These are phyloP conservation scores for Elsinoe necatrix DNA, from an alignment of 2,329 filamentous ascomycete genomes.

Conservation along the genomic window DNA sequence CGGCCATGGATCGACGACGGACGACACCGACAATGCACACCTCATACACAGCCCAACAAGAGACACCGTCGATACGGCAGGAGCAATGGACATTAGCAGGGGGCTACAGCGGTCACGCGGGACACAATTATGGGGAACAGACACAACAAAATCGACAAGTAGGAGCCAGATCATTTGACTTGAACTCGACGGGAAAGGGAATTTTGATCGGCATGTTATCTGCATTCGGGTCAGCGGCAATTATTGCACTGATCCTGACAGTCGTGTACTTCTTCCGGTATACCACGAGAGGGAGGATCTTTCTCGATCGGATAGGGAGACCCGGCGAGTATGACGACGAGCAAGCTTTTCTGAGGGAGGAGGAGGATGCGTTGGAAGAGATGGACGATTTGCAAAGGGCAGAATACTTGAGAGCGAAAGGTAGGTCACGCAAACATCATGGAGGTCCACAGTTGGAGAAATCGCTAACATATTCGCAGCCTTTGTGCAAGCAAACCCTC, in stretches of 20 bases:
- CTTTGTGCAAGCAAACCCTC: conserved; percentile 87
- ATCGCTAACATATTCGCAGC: conserved; percentile 47
- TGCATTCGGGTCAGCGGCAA: conserved; percentile 80
- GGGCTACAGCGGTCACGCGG: not conserved
- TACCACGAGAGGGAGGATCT: conserved; percentile 77
- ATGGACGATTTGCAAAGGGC: conserved; percentile 91
- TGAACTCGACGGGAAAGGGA: conserved; percentile 56
- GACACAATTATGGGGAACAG: not conserved
- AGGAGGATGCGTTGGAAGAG: conserved; percentile 84
- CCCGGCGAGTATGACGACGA: conserved; percentile 98
- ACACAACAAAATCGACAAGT: not conserved
- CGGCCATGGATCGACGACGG: not conserved
- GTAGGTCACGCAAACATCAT: conserved; percentile 42
- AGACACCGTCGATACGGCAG: conserved; percentile 11
- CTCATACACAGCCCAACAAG: conserved; percentile 11
- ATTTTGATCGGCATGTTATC: conserved; percentile 92
- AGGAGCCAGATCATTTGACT: not conserved
- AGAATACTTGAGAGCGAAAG: conserved; percentile 92
- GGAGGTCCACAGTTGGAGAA: not conserved
- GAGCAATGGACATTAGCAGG: conserved; percentile 15
- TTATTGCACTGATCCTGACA: conserved; percentile 70
- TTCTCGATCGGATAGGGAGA: conserved; percentile 84
- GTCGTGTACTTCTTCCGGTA: conserved; percentile 92
- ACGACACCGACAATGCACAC: conserved; percentile 18
- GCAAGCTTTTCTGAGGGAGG: conserved; percentile 85